Conservation (phyloP, 495 filamentous ascomycete species). For the Lindgomyces ingoldianus region DNA sequence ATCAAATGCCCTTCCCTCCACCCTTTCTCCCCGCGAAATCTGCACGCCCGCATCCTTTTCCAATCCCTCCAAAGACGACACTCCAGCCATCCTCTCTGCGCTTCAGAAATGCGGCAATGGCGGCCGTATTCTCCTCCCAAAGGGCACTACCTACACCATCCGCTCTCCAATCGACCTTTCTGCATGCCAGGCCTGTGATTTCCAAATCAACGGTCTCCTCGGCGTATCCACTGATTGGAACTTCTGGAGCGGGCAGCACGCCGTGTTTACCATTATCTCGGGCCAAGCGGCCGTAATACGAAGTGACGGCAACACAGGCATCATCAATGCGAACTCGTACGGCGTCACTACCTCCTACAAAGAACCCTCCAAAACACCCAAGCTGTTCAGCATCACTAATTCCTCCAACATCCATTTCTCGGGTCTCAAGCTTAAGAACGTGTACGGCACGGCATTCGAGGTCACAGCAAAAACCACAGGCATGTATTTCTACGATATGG, state of each 20-base stretch:
- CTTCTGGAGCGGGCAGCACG: conserved; percentile 8
- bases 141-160: conserved; percentile 8
- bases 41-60: conserved; percentile 16
- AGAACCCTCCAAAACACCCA: background rate
- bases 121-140: conserved; percentile 1
- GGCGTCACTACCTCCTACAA: background rate
- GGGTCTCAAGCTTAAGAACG: conserved; percentile 10
- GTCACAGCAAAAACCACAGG: conserved; percentile 6
- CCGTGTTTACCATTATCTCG: conserved; percentile 3
- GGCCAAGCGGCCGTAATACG: conserved; percentile 1
- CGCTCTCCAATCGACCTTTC: conserved; percentile 20
- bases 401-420: background rate
- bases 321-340: conserved; percentile 13
- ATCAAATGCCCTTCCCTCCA: background rate
- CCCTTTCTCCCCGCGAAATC: conserved; percentile 6
- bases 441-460: conserved; percentile 9
- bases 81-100: conserved; percentile 9
- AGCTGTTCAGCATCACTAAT: conserved; percentile 14
- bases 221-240: background rate
- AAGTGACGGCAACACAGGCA: conserved; percentile 15
- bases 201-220: conserved; percentile 23
- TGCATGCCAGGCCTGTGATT: conserved; percentile 16
- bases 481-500: conserved; percentile 9
- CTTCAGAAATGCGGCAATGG: conserved; percentile 13
- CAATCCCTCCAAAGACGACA: conserved; percentile 11